These are phyloP conservation scores for Kwoniella sp. DNA, from an alignment of 768 basidiomycete species.

Conservation along the genomic window DNA sequence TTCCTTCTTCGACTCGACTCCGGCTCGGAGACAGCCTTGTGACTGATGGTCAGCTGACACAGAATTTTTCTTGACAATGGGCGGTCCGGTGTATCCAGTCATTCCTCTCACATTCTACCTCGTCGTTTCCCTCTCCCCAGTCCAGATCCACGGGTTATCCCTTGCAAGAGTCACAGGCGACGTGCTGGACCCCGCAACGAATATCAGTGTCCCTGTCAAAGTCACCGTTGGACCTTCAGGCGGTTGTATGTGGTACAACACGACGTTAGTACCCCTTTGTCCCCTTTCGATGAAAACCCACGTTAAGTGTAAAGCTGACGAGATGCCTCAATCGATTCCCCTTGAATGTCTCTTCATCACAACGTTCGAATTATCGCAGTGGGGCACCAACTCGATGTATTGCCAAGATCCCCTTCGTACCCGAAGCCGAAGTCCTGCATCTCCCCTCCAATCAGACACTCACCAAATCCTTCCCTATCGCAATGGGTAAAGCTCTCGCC, in stretches of 20 bases:
- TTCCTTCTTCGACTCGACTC: too few relatives aligned
- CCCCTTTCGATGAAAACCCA: too few relatives aligned
- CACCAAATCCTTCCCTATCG: slow-evolving; percentile 5
- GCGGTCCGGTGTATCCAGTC: too few relatives aligned
- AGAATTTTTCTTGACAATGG: too few relatives aligned
- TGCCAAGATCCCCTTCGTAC: slow-evolving; percentile 9
- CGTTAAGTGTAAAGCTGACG: background rate
- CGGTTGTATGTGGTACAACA: slow-evolving; percentile 13
- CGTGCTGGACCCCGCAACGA: background rate
- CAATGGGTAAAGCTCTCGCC: slow-evolving; percentile 10
- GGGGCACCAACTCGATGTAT: slow-evolving; percentile 1
- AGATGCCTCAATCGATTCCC: background rate
- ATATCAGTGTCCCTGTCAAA: background rate
- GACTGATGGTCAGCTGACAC: too few relatives aligned
- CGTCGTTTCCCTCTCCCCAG: background rate
- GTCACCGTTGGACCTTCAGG: slow-evolving; percentile 12
- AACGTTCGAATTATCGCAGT: background rate
- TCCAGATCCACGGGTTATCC: background rate
- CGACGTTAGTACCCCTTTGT: slow-evolving; percentile 1
- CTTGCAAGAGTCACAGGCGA: slow-evolving; percentile 9
- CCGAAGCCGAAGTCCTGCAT: background rate
- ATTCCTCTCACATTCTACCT: slow-evolving; percentile 12
- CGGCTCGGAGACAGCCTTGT: too few relatives aligned
- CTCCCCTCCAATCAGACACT: slow-evolving; percentile 3
- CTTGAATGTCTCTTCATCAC: too few relatives aligned